Conservation (phyloP, 2,329 filamentous ascomycete species). For the Alternaria brassicae region DNA sequence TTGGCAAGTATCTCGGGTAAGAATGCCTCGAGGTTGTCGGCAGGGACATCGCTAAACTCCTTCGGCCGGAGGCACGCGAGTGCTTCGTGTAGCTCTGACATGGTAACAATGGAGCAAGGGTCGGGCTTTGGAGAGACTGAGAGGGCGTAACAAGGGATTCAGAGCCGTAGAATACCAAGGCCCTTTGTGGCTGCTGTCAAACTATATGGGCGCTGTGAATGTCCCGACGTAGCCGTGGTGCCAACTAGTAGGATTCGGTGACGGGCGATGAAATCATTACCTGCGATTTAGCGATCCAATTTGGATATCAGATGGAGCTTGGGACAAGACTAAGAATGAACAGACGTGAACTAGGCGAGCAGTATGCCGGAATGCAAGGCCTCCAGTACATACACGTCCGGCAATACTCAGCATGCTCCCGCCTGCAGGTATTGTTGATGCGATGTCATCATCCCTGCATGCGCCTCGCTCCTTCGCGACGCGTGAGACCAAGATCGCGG, state of each 20-base stretch:
- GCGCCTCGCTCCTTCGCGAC: conserved; percentile 6
- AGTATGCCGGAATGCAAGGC: conserved; percentile 6
- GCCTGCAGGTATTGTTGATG: conserved; percentile 11
- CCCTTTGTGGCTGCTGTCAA: not conserved
- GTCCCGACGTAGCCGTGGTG: conserved; percentile 25
- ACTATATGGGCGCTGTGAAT: conserved; percentile 6
- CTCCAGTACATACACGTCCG: not conserved
- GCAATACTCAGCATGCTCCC: not conserved
- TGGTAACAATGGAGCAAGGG: conserved; percentile 16
- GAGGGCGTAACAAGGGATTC: not conserved
- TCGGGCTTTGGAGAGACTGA: not conserved
- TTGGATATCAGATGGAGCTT: not conserved
- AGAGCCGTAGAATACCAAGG: not conserved
- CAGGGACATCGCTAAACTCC: conserved; percentile 55
- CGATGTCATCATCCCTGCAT: conserved; percentile 30
- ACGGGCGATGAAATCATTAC: conserved; percentile 26
- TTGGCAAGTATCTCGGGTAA: conserved; percentile 56
- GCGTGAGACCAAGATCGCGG: conserved; percentile 9
- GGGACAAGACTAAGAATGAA: not conserved
- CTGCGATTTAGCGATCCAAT: not conserved
- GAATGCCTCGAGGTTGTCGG: conserved; percentile 51
- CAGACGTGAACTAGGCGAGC: not conserved
- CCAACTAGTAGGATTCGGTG: conserved; percentile 20
- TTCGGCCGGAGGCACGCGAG: conserved; percentile 54
- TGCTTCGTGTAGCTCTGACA: conserved; percentile 54